Evolutionary conservation across 108 stramenopile species (phyloP).

Genomic region (Skeletonema menzelii): DNA sequence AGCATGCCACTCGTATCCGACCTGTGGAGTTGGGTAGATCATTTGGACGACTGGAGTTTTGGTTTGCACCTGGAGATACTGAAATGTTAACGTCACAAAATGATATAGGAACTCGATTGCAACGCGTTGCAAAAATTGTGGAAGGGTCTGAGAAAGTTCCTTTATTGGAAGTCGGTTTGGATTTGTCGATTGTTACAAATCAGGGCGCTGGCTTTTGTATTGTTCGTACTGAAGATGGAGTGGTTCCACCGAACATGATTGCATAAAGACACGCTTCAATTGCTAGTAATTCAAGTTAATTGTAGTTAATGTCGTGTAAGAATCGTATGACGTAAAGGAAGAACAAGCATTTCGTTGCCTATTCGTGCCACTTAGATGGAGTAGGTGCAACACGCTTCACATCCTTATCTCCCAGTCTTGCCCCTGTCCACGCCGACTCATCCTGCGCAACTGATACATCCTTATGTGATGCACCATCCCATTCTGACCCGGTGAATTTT

Average conservation of each 20-base stretch:
- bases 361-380: conserved; percentile 33
- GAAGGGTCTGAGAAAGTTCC: conserved; percentile 30
- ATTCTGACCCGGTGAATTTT: conserved; percentile 4
- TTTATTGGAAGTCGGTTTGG: conserved; percentile 45
- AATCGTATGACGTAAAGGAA: background rate
- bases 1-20: conserved; percentile 48
- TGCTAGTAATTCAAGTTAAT: background rate
- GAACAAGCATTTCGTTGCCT: background rate
- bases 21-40: conserved; percentile 45
- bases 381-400: conserved; percentile 17
- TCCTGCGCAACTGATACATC: conserved; percentile 11
- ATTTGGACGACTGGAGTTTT: conserved; percentile 47
- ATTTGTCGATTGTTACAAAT: conserved; percentile 49
- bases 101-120: conserved; percentile 26
- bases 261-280: background rate
- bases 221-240: conserved; percentile 36
- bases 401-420: conserved; percentile 13
- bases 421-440: conserved; percentile 19
- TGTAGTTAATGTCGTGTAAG: background rate
- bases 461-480: conserved; percentile 16
- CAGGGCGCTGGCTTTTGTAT: conserved; percentile 46
- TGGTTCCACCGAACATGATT: conserved; percentile 38
- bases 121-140: conserved; percentile 23
- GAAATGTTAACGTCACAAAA: conserved; percentile 31
- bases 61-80: conserved; percentile 43